Evolutionary conservation across 2,329 filamentous ascomycete species (phyloP), one percentile per base, ranked within the genome.

Genomic region (Epicoccum sorghinum): DNA sequence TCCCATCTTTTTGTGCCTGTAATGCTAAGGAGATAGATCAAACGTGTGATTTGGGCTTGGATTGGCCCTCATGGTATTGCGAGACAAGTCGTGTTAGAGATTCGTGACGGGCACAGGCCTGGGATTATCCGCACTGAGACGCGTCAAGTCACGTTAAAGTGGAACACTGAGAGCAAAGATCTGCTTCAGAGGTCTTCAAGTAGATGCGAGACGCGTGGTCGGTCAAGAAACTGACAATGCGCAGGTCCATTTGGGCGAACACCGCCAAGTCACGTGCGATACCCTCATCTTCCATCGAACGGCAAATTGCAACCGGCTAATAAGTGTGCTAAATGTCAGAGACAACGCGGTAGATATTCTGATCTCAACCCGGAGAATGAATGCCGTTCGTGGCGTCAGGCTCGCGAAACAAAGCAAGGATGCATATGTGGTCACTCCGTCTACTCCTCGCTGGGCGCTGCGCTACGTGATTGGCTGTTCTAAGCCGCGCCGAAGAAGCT

Each of bases 51-150:
- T 33, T 38, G 29, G 37, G 41, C 33, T 35, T 48, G 32, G 51
- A 69, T 64, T 69, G 67, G 67, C 59, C 48, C 58, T 53, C 42
- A 57, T 39, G 23, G 36, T 44, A 57, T 40, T 24, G 24, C 60
- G 70, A 69, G 62, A 72, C 71, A 45, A 29, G 55, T 60, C 54
- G 47, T 54, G 71, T 73, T 43, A 57, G 64, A 71, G 64, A 67
- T 63, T 50, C 59, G 70, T 60, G 62, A 70, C 69, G 57, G 33
- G 67, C 69, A 72, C 68, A 60, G 59, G 23, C 67, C 66, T 35
- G n/a, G 41, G 12, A 27, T 18, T 40, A 42, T 25, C 42, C 44
- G 18, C 2, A 37, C 45, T 56, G 57, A 40, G 54, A 59, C 55
- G 39, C 44, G 46, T 42, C 40, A 52, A 48, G 59, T 60, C 50